A percentile compares a stretch with the other conserved stretches of the same genome.
These are phyloP conservation scores for Populus alba DNA, from an alignment of 345 rosid genomes.

Conservation along the genomic window DNA sequence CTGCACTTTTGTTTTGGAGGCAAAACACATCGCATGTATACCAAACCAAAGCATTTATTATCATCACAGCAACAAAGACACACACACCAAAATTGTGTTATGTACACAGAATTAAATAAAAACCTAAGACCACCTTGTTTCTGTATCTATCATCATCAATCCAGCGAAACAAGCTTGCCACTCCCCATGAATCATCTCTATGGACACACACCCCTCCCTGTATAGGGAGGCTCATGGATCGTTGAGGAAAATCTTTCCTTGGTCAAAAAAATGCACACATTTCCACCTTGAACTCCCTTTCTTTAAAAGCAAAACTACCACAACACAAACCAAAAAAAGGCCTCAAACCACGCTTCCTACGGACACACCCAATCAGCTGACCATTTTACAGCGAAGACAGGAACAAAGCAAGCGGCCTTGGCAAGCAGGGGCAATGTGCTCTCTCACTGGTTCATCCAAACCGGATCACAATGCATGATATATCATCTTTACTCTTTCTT, in stretches of 20 bases:
- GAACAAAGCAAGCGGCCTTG: neutral
- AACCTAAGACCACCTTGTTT: neutral
- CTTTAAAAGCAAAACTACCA: constrained; percentile 12
- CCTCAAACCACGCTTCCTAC: constrained; percentile 12
- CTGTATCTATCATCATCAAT: constrained; percentile 2
- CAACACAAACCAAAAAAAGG: constrained; percentile 7
- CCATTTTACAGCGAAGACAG: constrained; percentile 6
- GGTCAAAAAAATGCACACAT: constrained; percentile 25
- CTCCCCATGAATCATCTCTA: neutral
- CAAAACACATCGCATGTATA: neutral
- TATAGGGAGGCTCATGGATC: constrained; percentile 10
- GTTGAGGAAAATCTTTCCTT: constrained; percentile 8
- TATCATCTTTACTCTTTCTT: constrained; percentile 56
- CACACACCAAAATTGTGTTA: neutral
- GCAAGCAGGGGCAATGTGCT: neutral
- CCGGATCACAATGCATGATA: constrained; percentile 60
- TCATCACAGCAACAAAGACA: neutral
- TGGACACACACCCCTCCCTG: neutral
- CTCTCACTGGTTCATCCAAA: constrained; percentile 33
- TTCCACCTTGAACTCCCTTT: constrained; percentile 7
- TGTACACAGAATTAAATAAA: constrained; percentile 23
- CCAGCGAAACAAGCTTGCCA: constrained; percentile 5
- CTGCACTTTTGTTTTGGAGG: neutral
- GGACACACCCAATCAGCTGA: constrained; percentile 13
- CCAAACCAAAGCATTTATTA: neutral